Percentiles rank a stretch among this genome's conserved stretches.
Evolutionary conservation across 2,329 filamentous ascomycete genomes (phyloP).

Genomic region (Ploettnerulaceae sp.): DNA sequence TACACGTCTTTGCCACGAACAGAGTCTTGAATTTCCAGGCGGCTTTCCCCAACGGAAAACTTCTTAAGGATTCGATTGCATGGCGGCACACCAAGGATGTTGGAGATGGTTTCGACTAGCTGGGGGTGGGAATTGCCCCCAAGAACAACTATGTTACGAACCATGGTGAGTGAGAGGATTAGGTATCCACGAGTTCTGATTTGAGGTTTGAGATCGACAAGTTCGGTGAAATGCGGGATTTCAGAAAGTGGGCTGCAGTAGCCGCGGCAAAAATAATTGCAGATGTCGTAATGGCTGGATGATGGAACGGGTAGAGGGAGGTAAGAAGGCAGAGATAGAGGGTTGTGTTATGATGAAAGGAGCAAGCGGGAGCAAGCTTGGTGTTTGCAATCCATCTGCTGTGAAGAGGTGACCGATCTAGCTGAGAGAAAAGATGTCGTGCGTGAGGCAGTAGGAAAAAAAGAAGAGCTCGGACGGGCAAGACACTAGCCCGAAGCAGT

Average conservation of each 20-base stretch:
- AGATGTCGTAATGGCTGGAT: slow-evolving; percentile 11
- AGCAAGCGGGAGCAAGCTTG: slow-evolving; percentile 11
- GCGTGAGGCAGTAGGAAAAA: neutral
- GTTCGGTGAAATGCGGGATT: slow-evolving; percentile 26
- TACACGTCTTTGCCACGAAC: slow-evolving; percentile 98
- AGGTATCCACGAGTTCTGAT: neutral
- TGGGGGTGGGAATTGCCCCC: slow-evolving; percentile 89
- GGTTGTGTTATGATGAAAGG: slow-evolving; percentile 15
- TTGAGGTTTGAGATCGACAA: slow-evolving; percentile 10
- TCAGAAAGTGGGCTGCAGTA: slow-evolving; percentile 20
- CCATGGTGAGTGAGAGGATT: slow-evolving; percentile 51
- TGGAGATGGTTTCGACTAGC: slow-evolving; percentile 82
- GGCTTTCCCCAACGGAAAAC: slow-evolving; percentile 92
- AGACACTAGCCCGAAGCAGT: neutral
- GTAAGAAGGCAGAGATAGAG: slow-evolving; percentile 1
- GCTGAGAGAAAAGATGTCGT: slow-evolving; percentile 1
- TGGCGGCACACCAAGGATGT: slow-evolving; percentile 78
- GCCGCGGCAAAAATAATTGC: slow-evolving; percentile 16
- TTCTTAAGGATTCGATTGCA: slow-evolving; percentile 82
- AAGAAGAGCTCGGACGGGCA: slow-evolving; percentile 1
- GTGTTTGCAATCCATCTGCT: slow-evolving; percentile 23
- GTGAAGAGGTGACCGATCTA: neutral
- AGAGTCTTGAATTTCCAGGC: slow-evolving; percentile 93
- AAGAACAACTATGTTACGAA: slow-evolving; percentile 90
- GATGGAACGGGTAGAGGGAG: neutral